Conservation (phyloP, 2,329 filamentous ascomycete species). For the Boeremia lycopersici region DNA sequence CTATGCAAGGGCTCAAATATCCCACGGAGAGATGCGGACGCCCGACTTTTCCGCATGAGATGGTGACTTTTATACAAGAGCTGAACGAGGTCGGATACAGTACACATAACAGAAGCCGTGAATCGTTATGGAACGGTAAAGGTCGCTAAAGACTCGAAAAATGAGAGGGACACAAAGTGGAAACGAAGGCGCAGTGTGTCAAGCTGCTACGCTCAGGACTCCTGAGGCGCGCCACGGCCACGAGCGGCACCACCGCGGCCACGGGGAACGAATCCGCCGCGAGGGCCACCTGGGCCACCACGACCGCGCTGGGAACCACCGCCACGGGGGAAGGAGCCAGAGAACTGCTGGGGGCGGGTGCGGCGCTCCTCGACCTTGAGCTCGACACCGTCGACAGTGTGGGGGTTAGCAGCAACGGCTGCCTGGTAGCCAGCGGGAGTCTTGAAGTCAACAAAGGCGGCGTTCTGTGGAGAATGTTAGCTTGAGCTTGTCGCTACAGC, state of each 20-base stretch:
- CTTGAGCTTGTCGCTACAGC: not conserved
- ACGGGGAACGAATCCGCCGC: conserved; percentile 72
- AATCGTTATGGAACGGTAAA: conserved; percentile 41
- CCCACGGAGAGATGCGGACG: conserved; percentile 37
- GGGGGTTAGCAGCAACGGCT: conserved; percentile 83
- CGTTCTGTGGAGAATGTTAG: conserved; percentile 68
- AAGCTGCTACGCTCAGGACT: conserved; percentile 35
- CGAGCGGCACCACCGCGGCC: conserved; percentile 68
- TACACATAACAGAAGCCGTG: conserved; percentile 46
- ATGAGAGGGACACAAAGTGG: conserved; percentile 15
- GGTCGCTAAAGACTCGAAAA: conserved; percentile 22
- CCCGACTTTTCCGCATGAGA: conserved; percentile 45
- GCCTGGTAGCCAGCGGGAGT: conserved; percentile 80
- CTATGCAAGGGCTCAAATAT: conserved; percentile 46
- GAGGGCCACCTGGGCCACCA: conserved; percentile 63
- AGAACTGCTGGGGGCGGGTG: conserved; percentile 53
- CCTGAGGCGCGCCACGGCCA: conserved; percentile 53
- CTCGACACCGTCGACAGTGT: conserved; percentile 79
- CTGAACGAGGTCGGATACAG: conserved; percentile 43
- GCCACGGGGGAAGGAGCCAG: conserved; percentile 46
- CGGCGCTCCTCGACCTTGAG: conserved; percentile 90
- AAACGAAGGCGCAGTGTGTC: conserved; percentile 5
- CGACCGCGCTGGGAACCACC: conserved; percentile 61
- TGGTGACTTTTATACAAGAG: conserved; percentile 48
- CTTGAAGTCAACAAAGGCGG: conserved; percentile 94